Percentiles rank a stretch among this genome's conserved stretches.
These are phyloP conservation scores for Penicillium atrosanguineum DNA, from an alignment of 495 filamentous ascomycete species.

Conservation along the genomic window DNA sequence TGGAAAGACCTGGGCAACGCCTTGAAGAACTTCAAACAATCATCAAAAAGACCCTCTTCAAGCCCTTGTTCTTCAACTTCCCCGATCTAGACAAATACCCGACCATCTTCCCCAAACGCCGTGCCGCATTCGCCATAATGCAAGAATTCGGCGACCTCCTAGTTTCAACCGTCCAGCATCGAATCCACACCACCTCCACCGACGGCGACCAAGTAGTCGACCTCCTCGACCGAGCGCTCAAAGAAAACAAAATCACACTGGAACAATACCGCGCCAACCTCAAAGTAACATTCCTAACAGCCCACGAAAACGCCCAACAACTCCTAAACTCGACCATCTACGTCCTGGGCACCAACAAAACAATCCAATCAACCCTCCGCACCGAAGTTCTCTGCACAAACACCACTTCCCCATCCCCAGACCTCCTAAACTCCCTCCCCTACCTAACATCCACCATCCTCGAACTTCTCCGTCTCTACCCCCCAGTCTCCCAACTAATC, in stretches of 20 bases:
- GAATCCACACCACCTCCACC: neutral
- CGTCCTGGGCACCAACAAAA: constrained; percentile 24
- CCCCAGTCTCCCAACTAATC: constrained; percentile 37
- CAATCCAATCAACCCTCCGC: constrained; percentile 28
- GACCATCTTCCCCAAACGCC: constrained; percentile 23
- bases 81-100: constrained; percentile 34
- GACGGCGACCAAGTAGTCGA: constrained; percentile 20
- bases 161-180: constrained; percentile 17
- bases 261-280: constrained; percentile 36
- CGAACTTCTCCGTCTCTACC: constrained; percentile 40
- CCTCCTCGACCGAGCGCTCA: constrained; percentile 22
- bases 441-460: constrained; percentile 37
- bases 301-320: constrained; percentile 35
- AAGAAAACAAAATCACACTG: constrained; percentile 21
- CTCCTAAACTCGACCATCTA: constrained; percentile 32
- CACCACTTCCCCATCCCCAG: constrained; percentile 9
- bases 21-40: constrained; percentile 28
- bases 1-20: constrained; percentile 20
- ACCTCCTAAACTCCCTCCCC: constrained; percentile 28
- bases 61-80: constrained; percentile 40
- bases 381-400: constrained; percentile 19
- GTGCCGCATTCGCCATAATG: constrained; percentile 25
- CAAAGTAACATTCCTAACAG: constrained; percentile 33
- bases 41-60: constrained; percentile 35
- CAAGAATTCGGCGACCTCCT: constrained; percentile 30